Conservation (phyloP, 208 protist genomes). For the Leishmania turanica region DNA sequence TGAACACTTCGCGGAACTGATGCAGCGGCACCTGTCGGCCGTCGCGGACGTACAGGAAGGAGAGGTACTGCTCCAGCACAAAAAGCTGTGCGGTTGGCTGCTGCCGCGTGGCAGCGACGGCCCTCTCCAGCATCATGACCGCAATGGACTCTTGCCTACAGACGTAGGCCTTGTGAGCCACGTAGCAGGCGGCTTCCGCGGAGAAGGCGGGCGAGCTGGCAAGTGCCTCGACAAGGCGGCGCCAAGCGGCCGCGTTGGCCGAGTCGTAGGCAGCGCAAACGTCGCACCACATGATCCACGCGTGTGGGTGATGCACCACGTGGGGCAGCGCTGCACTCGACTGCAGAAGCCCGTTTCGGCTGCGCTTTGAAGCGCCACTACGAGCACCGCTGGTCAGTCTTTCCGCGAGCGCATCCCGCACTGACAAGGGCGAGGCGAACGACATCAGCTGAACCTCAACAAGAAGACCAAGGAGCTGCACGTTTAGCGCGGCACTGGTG, state of each 20-base stretch:
- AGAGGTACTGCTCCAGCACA: slow-evolving; percentile 68
- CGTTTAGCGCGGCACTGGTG: slow-evolving; percentile 51
- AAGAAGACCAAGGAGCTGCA: slow-evolving; percentile 60
- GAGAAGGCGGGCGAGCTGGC: slow-evolving; percentile 41
- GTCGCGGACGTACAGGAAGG: slow-evolving; percentile 48
- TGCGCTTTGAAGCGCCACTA: slow-evolving; percentile 18
- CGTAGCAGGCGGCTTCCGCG: slow-evolving; percentile 60
- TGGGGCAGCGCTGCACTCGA: slow-evolving; percentile 15
- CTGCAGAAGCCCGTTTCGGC: slow-evolving; percentile 29
- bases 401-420: slow-evolving; percentile 20
- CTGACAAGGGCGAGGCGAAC: background rate
- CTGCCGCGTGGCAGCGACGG: slow-evolving; percentile 36
- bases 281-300: slow-evolving; percentile 34
- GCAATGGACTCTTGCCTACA: slow-evolving; percentile 24
- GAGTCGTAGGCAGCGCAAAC: slow-evolving; percentile 24
- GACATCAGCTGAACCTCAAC: slow-evolving; percentile 62
- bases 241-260: slow-evolving; percentile 13
- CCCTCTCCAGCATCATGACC: slow-evolving; percentile 51
- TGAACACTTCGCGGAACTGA: slow-evolving; percentile 68
- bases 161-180: slow-evolving; percentile 43
- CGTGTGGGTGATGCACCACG: slow-evolving; percentile 26
- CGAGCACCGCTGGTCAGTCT: slow-evolving; percentile 18
- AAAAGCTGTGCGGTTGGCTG: slow-evolving; percentile 44
- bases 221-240: slow-evolving; percentile 28
- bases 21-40: slow-evolving; percentile 42